phyloP scores from a whole-genome alignment of 208 protist genomes.

The Leishmania amazonensis region DNA sequence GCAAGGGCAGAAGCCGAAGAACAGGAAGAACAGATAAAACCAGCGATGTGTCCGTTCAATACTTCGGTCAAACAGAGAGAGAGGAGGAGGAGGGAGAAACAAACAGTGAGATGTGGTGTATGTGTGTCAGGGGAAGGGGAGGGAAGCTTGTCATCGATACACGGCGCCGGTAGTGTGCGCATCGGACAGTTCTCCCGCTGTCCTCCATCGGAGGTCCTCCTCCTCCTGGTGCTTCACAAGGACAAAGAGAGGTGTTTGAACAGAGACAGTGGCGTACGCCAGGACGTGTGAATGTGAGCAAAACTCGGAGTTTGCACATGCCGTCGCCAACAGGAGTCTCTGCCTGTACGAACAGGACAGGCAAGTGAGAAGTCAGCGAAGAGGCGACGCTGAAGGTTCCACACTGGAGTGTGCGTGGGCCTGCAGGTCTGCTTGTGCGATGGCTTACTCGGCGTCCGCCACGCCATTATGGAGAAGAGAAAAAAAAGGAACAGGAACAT shows the following conservation, averaged over 20 bases:
- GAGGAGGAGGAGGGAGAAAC: neutral
- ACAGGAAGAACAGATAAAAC: neutral
- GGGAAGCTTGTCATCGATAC: neutral
- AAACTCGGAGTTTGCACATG: neutral
- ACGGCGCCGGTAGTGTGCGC: neutral
- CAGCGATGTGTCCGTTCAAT: neutral
- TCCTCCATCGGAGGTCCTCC: neutral
- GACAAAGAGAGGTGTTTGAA: neutral
- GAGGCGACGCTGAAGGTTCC: neutral
- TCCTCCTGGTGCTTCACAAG: no score
- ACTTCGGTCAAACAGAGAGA: neutral
- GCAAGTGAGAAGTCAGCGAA: neutral
- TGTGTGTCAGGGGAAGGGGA: neutral
- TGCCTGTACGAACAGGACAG: neutral
- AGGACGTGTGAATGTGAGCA: no score
- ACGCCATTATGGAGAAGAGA: neutral
- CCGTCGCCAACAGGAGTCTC: neutral
- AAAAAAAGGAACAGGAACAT: neutral
- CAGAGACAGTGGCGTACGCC: neutral
- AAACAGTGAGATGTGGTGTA: neutral
- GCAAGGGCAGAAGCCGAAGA: neutral
- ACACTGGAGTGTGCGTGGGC: neutral
- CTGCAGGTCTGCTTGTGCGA: neutral
- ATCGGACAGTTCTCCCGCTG: no score
- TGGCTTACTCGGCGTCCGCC: neutral